Base-by-base conservation (phyloP, 805 yeast genomes). In the Yarrowia sp. region DNA sequence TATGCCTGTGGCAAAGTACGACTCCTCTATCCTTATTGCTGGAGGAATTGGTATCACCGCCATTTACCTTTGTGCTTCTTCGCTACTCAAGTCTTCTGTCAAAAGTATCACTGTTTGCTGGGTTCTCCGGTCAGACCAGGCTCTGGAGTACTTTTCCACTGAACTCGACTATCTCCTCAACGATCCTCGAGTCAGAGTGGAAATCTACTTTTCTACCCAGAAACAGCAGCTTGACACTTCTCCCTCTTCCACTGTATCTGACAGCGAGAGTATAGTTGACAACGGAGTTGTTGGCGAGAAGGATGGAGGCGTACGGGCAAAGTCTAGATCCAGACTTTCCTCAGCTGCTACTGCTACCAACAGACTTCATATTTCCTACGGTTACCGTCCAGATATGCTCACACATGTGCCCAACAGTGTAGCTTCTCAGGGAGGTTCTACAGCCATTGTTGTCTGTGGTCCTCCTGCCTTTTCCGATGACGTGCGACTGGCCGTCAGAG, bases 11-110 rank as follows among this genome's bases (percentile, higher is more conserved):
- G 78, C 77, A 56, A 76, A 79, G 30, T 84, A 81, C 69, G 78
- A 77, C 40, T 78, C 79, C 46, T 81, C 82, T 1, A 73, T 85
- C 10, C 78, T 85, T 44, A 73, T 85, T 52, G 86, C 87, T 2
- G 89, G 89, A 10, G 90, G 89, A 11, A 83, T 83, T 67, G 89
- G 90, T 11, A 79, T 85, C 69, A 83, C 90, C 0, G 87, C 85
- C 1, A 75, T 83, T 14, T 76, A 81, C 51, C 76, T 83, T 4
- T 79, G 83, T 65, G 83, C 82, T 10, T 52, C 68, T 19, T 68
- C 67, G 22, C 66, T 66, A 9, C 48, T 63, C 41, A 28, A 36
- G 32, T 52, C 44, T n/a, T 16, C 41, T n/a, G 74, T 40, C 19
- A 52, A 52, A 33, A 52, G 33, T 9, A 52, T 52, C 33, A 52